A percentile compares a stretch with the other conserved stretches of the same genome.
Conservation (phyloP, 169 alveolate species). For the Plasmodium gallinaceum region DNA sequence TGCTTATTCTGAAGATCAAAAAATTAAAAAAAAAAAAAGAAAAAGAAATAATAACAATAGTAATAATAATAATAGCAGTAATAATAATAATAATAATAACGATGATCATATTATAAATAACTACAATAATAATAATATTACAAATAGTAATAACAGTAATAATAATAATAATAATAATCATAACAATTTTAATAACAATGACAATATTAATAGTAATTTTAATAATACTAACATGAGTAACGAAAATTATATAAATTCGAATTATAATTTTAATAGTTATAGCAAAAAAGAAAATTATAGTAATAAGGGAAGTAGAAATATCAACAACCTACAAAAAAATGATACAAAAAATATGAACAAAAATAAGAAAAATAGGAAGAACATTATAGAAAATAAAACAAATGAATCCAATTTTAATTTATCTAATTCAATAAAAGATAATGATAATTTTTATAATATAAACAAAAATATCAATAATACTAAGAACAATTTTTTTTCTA, state of each 20-base stretch:
- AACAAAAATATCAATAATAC: not conserved
- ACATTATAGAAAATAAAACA: too few relatives aligned
- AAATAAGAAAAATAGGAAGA: too few relatives aligned
- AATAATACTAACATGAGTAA: not conserved
- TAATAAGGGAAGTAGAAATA: not conserved
- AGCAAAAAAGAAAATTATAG: not conserved
- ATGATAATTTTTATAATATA: not conserved
- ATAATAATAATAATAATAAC: not conserved
- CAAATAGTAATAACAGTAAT: not conserved
- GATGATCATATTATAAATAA: not conserved
- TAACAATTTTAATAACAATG: not conserved
- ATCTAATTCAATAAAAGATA: not conserved
- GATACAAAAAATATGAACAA: too few relatives aligned
- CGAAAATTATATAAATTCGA: not conserved
- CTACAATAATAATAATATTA: not conserved
- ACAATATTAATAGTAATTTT: not conserved
- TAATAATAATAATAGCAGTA: not conserved
- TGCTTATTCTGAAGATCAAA: not conserved
- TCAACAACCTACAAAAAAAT: too few relatives aligned
- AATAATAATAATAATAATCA: not conserved
- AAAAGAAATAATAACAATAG: not conserved
- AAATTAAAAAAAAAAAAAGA: not conserved
- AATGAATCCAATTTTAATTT: not conserved
- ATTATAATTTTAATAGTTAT: not conserved
- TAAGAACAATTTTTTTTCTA: not conserved